Base-by-base conservation (phyloP, 257 asterid genomes). In the Plectranthus barbatus region DNA sequence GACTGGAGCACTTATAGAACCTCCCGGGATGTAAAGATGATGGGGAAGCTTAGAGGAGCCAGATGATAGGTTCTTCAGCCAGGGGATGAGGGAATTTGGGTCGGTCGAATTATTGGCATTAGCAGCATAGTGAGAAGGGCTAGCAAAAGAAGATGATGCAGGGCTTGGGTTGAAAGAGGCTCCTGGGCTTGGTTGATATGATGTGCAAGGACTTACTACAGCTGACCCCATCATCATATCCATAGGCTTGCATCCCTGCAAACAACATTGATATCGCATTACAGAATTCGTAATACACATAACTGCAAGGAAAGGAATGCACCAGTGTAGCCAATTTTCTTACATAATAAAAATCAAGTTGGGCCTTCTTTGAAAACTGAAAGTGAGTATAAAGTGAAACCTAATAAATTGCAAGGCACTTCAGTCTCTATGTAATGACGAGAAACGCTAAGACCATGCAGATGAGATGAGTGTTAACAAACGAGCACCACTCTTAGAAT, bases 1-100 rank as follows among this genome's bases (percentile, higher is more conserved):
- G 51, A 93, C 95, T 7, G 99, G 99, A 65, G 99, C 99, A 72
- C 99, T 93, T 54, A 93, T 74, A 20, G 99, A 93, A 64, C 91
- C 95, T 39, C 96, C 92, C 1, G 91, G 88, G 52, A 87, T 71
- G 77, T 84, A 90, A 33, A 85, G 79, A 74, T 90, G 84, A 72
- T 81, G 96, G 55, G 87, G 85, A 54, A 77, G 74, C 76, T 85
- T 92, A 48, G 97, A 78, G 45, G 90, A 72, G 74, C 95, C 85
- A 3, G 96, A 89, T 7, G 99, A 93, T 5, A 93, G 77, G 51
- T 87, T 87, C 75, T 87, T 85, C 1, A 90, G 96, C 99, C 99
- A 93, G 13, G 99, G 99, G 56, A 93, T 93, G 5, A 93, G 96
- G 56, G 97, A 87, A 69, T 87, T 85, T 15, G 94, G 86, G 60